Base-by-base conservation (phyloP, 148 eudicot genomes). In the Vaccinium corymbosum region DNA sequence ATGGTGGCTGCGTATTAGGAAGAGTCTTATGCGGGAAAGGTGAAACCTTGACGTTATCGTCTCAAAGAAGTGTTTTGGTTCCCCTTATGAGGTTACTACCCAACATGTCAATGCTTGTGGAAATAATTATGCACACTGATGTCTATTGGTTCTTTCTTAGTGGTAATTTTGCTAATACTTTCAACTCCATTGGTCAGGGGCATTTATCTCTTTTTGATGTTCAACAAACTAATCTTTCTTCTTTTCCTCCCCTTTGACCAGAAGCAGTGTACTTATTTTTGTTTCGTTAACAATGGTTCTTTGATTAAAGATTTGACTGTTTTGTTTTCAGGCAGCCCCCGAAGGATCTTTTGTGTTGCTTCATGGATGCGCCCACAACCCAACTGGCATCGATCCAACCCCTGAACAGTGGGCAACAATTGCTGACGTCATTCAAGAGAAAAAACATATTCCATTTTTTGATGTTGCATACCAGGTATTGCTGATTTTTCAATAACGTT, bases 301-400 rank as follows among this genome's bases (percentile, higher is more conserved):
- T 53, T 5, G 49, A n/a, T 3, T 22, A n/a, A 52, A 86, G 20
- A 71, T 14, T 50, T 78, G 62, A 29, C 79, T 76, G 49, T 50
- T 82, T 16, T 82, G 19, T 86, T 89, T 82, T 76, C 91, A 97
- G 99, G 99, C 93, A 68, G 98, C 99, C 74, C 97, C 99, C 46
- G 93, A 93, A 68, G 99, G 98, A 83, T 94, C 98, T 32, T 97
- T 97, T 89, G 88, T 97, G 53, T 89, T 94, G 88, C 99, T 97
- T 85, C 99, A 97, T 83, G 99, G 98, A 48, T 97, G 98, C 89
- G 99, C 99, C 20, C 99, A 97, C 92, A 97, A 97, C 86, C 99
- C 99, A 73, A 97, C 98, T 77, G 99, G 98, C 82, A 97, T 94
- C 83, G 99, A 97, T 85, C 99, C 99, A 89, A 93, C 97, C 75